phyloP scores from a whole-genome alignment of 345 rosid genomes.

The Excoecaria cochinchinensis region DNA sequence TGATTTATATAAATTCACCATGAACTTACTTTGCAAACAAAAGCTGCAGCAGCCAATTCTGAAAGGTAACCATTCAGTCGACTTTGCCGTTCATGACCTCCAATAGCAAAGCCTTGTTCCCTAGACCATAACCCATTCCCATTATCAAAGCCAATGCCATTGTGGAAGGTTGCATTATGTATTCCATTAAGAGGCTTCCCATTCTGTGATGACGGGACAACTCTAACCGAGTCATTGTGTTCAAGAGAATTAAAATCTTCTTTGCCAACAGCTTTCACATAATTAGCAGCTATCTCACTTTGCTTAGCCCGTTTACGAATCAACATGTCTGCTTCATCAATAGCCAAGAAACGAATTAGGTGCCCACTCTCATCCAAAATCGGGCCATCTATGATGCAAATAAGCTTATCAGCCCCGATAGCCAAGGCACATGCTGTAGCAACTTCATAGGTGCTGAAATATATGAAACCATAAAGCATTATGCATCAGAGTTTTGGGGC shows the following conservation, averaged over 20 bases:
- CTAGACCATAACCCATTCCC: conserved; percentile 79
- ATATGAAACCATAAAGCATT: conserved; percentile 19
- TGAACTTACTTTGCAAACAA: conserved; percentile 73
- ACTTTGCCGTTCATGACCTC: conserved; percentile 84
- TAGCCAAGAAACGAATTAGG: conserved; percentile 81
- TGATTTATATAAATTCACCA: neutral
- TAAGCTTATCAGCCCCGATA: conserved; percentile 93
- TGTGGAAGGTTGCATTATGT: conserved; percentile 54
- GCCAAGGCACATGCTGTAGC: conserved; percentile 99
- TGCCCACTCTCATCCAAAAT: conserved; percentile 76
- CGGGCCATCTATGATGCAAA: conserved; percentile 89
- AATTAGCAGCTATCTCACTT: conserved; percentile 88
- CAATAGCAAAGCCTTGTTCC: conserved; percentile 96
- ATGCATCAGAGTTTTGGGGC: neutral
- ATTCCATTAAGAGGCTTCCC: conserved; percentile 41
- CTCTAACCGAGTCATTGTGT: conserved; percentile 47
- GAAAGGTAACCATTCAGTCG: conserved; percentile 75
- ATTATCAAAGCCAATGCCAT: conserved; percentile 87
- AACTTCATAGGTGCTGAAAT: conserved; percentile 90
- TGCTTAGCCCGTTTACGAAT: conserved; percentile 79
- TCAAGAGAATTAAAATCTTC: conserved; percentile 40
- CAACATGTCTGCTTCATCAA: conserved; percentile 84
- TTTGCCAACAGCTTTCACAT: conserved; percentile 78
- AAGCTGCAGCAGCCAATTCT: conserved; percentile 94
- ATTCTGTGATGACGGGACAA: conserved; percentile 34